These are phyloP conservation scores for Annulohypoxylon bovei DNA, from an alignment of 495 filamentous ascomycete species.

Conservation along the genomic window DNA sequence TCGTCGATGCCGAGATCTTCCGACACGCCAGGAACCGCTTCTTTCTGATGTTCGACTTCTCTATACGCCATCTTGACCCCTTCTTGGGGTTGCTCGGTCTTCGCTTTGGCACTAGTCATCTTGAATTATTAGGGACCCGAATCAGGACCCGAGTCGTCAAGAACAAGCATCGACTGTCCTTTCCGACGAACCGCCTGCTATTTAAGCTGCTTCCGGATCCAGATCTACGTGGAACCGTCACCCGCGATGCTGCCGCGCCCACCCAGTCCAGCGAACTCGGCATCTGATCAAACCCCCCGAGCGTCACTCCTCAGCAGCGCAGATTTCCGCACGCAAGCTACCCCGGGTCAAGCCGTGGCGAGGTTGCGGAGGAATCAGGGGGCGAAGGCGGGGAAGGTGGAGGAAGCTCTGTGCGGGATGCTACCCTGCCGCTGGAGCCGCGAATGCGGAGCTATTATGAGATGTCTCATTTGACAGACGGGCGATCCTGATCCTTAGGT, in stretches of 20 bases:
- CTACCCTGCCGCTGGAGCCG: neutral
- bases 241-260: neutral
- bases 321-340: neutral
- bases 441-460: neutral
- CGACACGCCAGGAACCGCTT: conserved; percentile 14
- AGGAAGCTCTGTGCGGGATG: conserved; percentile 10
- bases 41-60: conserved; percentile 30
- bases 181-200: neutral
- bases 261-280: neutral
- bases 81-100: conserved; percentile 15
- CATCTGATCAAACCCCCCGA: conserved; percentile 5
- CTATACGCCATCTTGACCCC: conserved; percentile 16
- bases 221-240: neutral
- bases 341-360: conserved; percentile 18
- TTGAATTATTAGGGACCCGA: neutral
- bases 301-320: conserved; percentile 19
- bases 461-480: conserved; percentile 4
- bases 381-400: conserved; percentile 30
- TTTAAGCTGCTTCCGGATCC: neutral
- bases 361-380: conserved; percentile 12
- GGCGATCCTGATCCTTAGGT: neutral
- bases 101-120: conserved; percentile 22
- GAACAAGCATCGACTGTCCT: neutral
- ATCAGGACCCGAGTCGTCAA: neutral
- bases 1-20: conserved; percentile 30